Base-by-base conservation (phyloP, 1,139 yeast species). In the Meyerozyma carpophila region DNA sequence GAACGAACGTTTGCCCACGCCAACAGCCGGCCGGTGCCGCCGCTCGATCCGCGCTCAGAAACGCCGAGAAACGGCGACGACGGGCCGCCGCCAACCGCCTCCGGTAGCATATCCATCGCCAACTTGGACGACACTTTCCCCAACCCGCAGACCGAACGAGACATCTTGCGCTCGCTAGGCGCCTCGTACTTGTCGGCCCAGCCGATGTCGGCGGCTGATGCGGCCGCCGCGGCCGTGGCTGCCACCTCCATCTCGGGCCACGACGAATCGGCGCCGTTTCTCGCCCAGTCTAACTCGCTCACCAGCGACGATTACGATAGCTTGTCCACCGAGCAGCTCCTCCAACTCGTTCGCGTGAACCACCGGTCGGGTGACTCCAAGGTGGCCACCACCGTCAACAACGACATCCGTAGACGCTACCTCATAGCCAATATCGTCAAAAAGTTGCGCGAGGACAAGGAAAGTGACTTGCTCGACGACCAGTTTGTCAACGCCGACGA, bases 231-330 rank as follows among this genome's bases (percentile, higher is more conserved):
- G 4, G 39, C 43, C 16, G 42, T 32, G 31, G 31, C 39, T 21
- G 25, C 29, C 5, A 24, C 40, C n/a, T 25, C 34, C 14, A n/a
- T 21, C 26, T 32, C 40, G n/a, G 16, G 16, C 20, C 32, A 18
- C 28, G 37, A 25, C 26, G 16, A 28, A 13, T 14, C 34, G 31
- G 21, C 37, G 13, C 39, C 32, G 7, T 36, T 32, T 29, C 29
- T 27, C 25, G 27, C 39, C 29, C 32, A 28, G 5, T 20, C 24
- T 29, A 38, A 25, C 42, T 32, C 40, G 28, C 58, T 69, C 36
- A 65, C 68, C 34, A 61, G 63, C 48, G 76, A 70, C 40, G 77
- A 71, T 48, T 70, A 65, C 51, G 75, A 71, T 38, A 64, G 57
- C 43, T 54, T 70, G 21, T 55, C 65, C 20, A 59, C 70, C 14